Percentiles rank a stretch among this genome's conserved stretches.
phyloP scores from a whole-genome alignment of 2,329 filamentous ascomycete genomes.

The Beauveria caledonica region DNA sequence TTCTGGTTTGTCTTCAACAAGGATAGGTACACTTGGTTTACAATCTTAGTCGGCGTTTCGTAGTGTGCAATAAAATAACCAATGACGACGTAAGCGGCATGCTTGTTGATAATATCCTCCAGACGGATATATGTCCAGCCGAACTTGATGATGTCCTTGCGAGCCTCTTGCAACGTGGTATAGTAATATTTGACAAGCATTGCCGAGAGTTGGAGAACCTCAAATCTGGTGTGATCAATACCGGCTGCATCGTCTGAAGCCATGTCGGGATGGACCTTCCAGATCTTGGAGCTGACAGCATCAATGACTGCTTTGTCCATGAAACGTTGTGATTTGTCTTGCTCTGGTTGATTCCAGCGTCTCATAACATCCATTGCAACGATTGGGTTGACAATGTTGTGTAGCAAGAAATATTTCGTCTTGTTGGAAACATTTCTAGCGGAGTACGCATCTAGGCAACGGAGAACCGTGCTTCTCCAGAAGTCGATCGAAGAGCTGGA shows the following conservation, averaged over 20 bases:
- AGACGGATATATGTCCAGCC: constrained; percentile 97
- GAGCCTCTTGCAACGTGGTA: constrained; percentile 75
- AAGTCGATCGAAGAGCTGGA: constrained; percentile 78
- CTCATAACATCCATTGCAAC: constrained; percentile 93
- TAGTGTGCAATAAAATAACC: constrained; percentile 97
- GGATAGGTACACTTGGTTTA: constrained; percentile 88
- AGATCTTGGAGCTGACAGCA: constrained; percentile 83
- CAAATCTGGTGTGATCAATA: constrained; percentile 93
- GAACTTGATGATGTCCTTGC: constrained; percentile 98
- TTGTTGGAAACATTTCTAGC: constrained; percentile 72
- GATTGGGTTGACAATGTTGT: constrained; percentile 90
- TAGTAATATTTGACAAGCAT: constrained; percentile 94
- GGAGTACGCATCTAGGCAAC: constrained; percentile 82
- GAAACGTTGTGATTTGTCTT: constrained; percentile 54
- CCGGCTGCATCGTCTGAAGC: constrained; percentile 74
- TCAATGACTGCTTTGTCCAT: constrained; percentile 86
- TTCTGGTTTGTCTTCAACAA: constrained; percentile 89
- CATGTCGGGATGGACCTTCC: constrained; percentile 82
- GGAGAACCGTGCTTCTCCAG: constrained; percentile 72
- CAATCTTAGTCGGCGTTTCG: constrained; percentile 93
- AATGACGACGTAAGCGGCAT: constrained; percentile 93
- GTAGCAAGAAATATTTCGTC: constrained; percentile 87
- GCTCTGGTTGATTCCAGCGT: constrained; percentile 57
- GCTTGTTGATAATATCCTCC: constrained; percentile 99
- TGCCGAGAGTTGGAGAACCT: constrained; percentile 88